Percentiles rank a stretch among this genome's conserved stretches.
Conservation (phyloP, 2,329 filamentous ascomycete species). For the Aspergillus bombycis region DNA sequence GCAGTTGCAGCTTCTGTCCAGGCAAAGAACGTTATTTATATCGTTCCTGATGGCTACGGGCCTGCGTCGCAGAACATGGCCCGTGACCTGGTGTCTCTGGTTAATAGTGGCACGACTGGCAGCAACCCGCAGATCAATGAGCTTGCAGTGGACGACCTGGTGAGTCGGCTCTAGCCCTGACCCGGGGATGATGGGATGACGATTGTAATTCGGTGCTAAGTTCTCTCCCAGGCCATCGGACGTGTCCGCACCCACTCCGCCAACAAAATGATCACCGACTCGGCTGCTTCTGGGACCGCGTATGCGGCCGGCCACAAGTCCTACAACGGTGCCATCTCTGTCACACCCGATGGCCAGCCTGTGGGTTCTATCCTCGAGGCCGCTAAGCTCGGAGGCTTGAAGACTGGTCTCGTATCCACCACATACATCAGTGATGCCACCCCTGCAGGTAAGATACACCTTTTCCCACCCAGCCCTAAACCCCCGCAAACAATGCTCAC, state of each 20-base stretch:
- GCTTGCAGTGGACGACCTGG: too few species aligned
- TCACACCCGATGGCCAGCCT: constrained; percentile 7
- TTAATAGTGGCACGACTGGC: too few species aligned
- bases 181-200: too few species aligned
- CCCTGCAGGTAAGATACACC: too few species aligned
- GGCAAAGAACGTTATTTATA: constrained; percentile 15
- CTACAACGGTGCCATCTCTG: constrained; percentile 12
- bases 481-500: too few species aligned
- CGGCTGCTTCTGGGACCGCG: constrained; percentile 9
- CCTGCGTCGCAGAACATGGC: constrained; percentile 15
- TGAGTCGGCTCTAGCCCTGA: too few species aligned
- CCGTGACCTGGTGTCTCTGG: constrained; percentile 4
- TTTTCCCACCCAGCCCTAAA: too few species aligned
- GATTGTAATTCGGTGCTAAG: too few species aligned
- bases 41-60: constrained; percentile 13
- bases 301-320: constrained; percentile 11
- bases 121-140: too few species aligned
- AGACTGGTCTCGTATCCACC: too few species aligned
- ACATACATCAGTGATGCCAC: too few species aligned
- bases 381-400: too few species aligned
- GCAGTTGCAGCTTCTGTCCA: constrained; percentile 2
- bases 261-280: constrained; percentile 13
- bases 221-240: constrained; percentile 5
- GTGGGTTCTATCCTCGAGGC: constrained; percentile 6
- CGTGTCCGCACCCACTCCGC: constrained; percentile 10